Evolutionary conservation across 257 asterid genomes (phyloP), one percentile per base, ranked within the genome.

Genomic region (Scutellaria minor): DNA sequence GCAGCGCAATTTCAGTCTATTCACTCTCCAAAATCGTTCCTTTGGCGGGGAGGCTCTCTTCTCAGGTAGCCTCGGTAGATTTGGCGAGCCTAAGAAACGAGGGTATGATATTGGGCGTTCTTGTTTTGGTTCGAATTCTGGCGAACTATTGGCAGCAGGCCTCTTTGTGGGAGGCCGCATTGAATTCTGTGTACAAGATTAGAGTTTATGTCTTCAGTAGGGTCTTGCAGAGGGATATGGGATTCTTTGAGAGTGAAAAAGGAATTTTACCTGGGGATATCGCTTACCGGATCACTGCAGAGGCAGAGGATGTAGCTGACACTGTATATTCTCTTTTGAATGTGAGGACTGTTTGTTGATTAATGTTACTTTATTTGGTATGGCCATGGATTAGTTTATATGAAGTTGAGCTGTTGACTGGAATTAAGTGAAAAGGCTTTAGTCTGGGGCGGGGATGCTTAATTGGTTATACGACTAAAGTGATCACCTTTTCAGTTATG

Each of bases 251-350:
- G 72, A 80, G 96, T n/a, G 85, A 84, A 24, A 83, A 75, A 7
- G 97, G 90, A 47, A 75, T 85, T 78, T 69, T 79, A 13, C 87
- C 96, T 0, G 98, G 98, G 20, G 97, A 91, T 71, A 59, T 91
- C 41, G 94, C 96, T 15, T 86, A 89, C 70, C 46, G 98, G 79
- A 86, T 93, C 76, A 85, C 98, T 0, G 97, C 97, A 0, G 98
- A 93, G 83, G 96, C 97, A 20, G 85, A 88, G 69, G 94, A 93
- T 73, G 77, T 89, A 18, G 90, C 94, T 37, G 97, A 93, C 72
- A 84, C 98, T 2, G 77, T 91, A 64, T 88, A 86, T 76, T 81
- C 85, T 50, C 85, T 89, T 63, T 68, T 93, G 78, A 88, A 89
- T 78, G 98, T 92, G 84, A 86, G 90, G 54, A 39, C 77, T 64